phyloP scores from a whole-genome alignment of 2,329 filamentous ascomycete genomes.

The Ceratocystis lukuohia region DNA sequence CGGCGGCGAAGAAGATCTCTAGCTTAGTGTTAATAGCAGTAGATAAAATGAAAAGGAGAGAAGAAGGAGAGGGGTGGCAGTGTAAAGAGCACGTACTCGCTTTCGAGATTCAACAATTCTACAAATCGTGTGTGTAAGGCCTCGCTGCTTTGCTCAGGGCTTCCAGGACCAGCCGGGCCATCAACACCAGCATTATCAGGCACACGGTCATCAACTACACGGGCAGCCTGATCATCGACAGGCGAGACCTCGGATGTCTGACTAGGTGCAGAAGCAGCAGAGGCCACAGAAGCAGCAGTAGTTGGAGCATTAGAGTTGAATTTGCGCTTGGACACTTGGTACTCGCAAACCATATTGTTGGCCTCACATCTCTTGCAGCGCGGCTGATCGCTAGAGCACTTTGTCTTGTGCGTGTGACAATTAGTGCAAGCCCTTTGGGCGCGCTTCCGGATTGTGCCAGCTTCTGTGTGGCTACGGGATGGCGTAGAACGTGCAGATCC shows the following conservation, averaged over 20 bases:
- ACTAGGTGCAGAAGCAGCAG: background rate
- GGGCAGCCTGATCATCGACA: slow-evolving; percentile 8
- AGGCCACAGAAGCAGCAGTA: background rate
- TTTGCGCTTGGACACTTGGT: slow-evolving; percentile 29
- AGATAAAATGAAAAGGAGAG: background rate
- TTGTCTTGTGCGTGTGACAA: slow-evolving; percentile 33
- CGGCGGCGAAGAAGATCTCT: slow-evolving; percentile 28
- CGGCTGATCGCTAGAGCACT: slow-evolving; percentile 32
- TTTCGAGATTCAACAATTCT: slow-evolving; percentile 17
- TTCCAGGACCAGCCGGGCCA: slow-evolving; percentile 13
- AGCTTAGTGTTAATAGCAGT: background rate
- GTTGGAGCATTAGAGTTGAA: slow-evolving; percentile 22
- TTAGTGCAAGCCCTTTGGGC: slow-evolving; percentile 32
- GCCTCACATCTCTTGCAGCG: slow-evolving; percentile 29
- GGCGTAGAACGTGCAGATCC: slow-evolving; percentile 29
- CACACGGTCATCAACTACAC: slow-evolving; percentile 15
- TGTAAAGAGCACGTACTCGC: slow-evolving; percentile 13
- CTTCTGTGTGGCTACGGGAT: slow-evolving; percentile 31
- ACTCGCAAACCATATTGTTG: slow-evolving; percentile 29
- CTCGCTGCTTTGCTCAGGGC: slow-evolving; percentile 13
- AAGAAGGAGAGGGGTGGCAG: background rate
- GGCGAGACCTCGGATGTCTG: slow-evolving; percentile 7
- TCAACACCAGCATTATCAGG: slow-evolving; percentile 17
- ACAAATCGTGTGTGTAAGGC: slow-evolving; percentile 16
- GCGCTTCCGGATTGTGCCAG: slow-evolving; percentile 31